Base-by-base conservation (phyloP, 2,329 filamentous ascomycete species). In the Colletotrichum sp. region DNA sequence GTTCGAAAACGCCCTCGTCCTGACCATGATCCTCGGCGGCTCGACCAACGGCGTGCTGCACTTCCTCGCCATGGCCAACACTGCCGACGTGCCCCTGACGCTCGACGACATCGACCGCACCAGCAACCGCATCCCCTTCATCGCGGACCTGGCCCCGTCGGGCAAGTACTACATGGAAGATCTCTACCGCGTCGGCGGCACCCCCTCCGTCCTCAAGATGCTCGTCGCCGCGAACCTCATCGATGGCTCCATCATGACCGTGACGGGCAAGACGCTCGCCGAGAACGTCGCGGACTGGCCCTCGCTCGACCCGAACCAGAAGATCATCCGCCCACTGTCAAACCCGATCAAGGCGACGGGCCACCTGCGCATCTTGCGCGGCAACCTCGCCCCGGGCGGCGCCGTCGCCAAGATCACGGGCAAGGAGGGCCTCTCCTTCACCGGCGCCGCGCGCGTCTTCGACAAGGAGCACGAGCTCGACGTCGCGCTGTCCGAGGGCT, bases 391-490 rank as follows among this genome's bases (percentile, higher is more conserved):
- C 4, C 96, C 96, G 2, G 94, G 93, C 13, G 96, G 96, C 39
- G 95, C 96, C 1, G 96, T 99, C 2, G 96, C 96, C 76, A 99
- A 99, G 86, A 98, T 99, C 84, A 98, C 96, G 0, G 96, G 96
- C 44, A 98, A 98, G 84, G 96, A 99, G 84, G 96, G 96, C 4
- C 90, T 96, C 8, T 88, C 86, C 15, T 99, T 99, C 85, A 93
- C 90, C 0, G 96, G 96, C 65, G 92, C 92, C 78, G 96, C 95
- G 1, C 90, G 93, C 24, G 95, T 98, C 62, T 99, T 97, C 84
- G 89, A 98, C 85, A 96, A 97, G 81, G 96, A 98, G 85, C 89
- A 92, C 79, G 90, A 93, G 79, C 92, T 98, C 60, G 93, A 98
- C 83, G 86, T 89, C 1, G 96, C 96, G 0, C 89, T 99, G 66